Base-by-base conservation (phyloP, 768 basidiomycete species). In the Gelatoporia subvermispora region DNA sequence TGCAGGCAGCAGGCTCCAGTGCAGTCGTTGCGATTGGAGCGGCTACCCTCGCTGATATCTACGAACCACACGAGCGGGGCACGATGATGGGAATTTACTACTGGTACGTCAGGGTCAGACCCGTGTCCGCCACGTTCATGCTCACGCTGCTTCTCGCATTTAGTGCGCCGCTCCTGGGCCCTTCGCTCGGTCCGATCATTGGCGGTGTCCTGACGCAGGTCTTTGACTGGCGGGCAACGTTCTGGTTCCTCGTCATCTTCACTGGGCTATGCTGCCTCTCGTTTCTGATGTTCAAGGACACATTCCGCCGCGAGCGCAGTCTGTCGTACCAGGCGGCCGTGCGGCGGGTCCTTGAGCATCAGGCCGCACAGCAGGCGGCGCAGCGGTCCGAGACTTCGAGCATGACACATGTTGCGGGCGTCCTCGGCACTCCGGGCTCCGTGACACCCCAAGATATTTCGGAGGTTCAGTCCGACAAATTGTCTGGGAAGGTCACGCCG, bases 221-320 rank as follows among this genome's bases (percentile, higher is more conserved):
- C 0, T 83, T 84, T 63, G 75, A 72, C 44, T 95, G 93, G 93
- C 77, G 88, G 34, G 79, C 84, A 8, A 79, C 81, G 0, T 91
- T 94, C 63, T 94, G 88, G 78, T 90, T 93, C 63, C 75, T 93
- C 20, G 70, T 77, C 1, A 81, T 82, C 25, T 73, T 84, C 47
- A 77, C 77, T 8, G 81, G 79, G 1, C 23, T 73, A 28, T 76
- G 75, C 43, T 69, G 79, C 43, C 38, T 80, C 35, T 66, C 72
- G 17, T 88, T 90, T 63, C 47, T 85, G 28, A 63, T 85, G 60
- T 88, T 93, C 70, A 79, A 77, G 49, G 91, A 94, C 58, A 90
- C 90, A 0, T 94, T 88, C 68, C 78, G 91, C 16, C 70, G 76
- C 47, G 88, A 93, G 59, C 83, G 93, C 38, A 93, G 90, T 46